These are phyloP conservation scores for Exophiala lecanii-corni DNA, from an alignment of 2,329 filamentous ascomycete genomes.

Conservation along the genomic window DNA sequence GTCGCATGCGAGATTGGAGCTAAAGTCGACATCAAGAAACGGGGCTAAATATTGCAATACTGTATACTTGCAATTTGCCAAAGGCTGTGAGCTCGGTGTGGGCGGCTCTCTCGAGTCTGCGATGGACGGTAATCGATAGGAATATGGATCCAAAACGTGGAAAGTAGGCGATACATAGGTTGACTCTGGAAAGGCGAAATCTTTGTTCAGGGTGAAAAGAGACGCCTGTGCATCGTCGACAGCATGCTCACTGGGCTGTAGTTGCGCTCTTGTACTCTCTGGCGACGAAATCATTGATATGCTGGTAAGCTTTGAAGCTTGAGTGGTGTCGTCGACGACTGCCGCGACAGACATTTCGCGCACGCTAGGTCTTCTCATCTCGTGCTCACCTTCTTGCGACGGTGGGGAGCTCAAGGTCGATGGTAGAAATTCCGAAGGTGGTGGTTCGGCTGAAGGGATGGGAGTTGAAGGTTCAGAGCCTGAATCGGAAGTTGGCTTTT, in stretches of 20 bases:
- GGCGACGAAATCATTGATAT: constrained; percentile 6
- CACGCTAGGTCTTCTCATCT: too few relatives aligned
- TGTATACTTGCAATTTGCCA: constrained; percentile 16
- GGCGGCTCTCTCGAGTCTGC: constrained; percentile 17
- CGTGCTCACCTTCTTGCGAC: too few relatives aligned
- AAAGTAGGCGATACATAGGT: constrained; percentile 22
- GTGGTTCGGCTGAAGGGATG: neutral
- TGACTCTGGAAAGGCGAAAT: constrained; percentile 15
- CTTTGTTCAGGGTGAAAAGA: constrained; percentile 12
- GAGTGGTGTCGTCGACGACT: neutral
- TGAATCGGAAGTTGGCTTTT: neutral
- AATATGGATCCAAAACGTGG: constrained; percentile 21
- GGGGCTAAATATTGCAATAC: constrained; percentile 21
- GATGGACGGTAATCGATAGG: constrained; percentile 21
- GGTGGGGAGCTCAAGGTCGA: neutral
- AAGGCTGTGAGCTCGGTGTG: constrained; percentile 16
- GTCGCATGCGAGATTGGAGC: constrained; percentile 38
- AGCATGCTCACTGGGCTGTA: constrained; percentile 11
- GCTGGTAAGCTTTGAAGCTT: neutral
- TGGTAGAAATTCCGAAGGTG: neutral
- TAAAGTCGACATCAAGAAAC: constrained; percentile 19
- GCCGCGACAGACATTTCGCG: neutral
- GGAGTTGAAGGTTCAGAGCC: constrained; percentile 1
- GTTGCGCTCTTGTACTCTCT: constrained; percentile 10
- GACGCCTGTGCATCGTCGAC: constrained; percentile 6